Evolutionary conservation across 768 basidiomycete species (phyloP).

Genomic region (Pleurotus platypus): DNA sequence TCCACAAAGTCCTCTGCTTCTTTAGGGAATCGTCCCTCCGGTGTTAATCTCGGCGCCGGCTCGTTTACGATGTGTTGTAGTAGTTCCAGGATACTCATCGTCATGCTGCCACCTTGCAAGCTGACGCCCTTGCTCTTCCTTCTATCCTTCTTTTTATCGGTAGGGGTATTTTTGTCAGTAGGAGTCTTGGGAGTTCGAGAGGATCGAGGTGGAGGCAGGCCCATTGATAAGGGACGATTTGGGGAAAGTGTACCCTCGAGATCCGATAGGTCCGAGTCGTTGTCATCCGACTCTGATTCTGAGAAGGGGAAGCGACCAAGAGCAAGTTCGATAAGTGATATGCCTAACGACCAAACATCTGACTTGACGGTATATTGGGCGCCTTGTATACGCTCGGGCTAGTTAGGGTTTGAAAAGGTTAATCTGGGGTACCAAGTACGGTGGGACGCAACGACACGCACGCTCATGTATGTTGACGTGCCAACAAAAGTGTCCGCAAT

Average conservation of each 20-base stretch:
- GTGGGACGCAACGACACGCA: slow-evolving; percentile 36
- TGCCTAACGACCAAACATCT: slow-evolving; percentile 98
- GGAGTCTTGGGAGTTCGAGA: slow-evolving; percentile 22
- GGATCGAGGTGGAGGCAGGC: slow-evolving; percentile 25
- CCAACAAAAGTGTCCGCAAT: slow-evolving; percentile 99
- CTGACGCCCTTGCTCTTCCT: slow-evolving; percentile 90
- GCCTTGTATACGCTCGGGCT: slow-evolving; percentile 99
- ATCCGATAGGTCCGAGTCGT: slow-evolving; percentile 65
- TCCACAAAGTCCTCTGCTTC: slow-evolving; percentile 86
- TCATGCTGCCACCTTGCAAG: slow-evolving; percentile 92
- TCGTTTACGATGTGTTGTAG: slow-evolving; percentile 99
- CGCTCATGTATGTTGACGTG: slow-evolving; percentile 99
- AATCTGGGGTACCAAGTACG: too few species aligned
- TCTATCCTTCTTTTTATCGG: slow-evolving; percentile 72
- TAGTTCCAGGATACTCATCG: slow-evolving; percentile 96
- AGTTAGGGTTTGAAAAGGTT: slow-evolving; percentile 3
- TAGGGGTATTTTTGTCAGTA: slow-evolving; percentile 32
- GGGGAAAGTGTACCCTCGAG: slow-evolving; percentile 81
- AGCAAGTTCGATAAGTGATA: slow-evolving; percentile 94
- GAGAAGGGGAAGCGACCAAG: slow-evolving; percentile 97
- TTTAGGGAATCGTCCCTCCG: slow-evolving; percentile 63
- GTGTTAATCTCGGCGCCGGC: slow-evolving; percentile 84
- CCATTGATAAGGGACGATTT: slow-evolving; percentile 49
- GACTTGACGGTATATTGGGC: slow-evolving; percentile 98
- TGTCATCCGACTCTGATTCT: slow-evolving; percentile 69